Percentiles rank a stretch among this genome's conserved stretches.
phyloP scores from a whole-genome alignment of 164 flowering plant species.

The Akebia trifoliata region DNA sequence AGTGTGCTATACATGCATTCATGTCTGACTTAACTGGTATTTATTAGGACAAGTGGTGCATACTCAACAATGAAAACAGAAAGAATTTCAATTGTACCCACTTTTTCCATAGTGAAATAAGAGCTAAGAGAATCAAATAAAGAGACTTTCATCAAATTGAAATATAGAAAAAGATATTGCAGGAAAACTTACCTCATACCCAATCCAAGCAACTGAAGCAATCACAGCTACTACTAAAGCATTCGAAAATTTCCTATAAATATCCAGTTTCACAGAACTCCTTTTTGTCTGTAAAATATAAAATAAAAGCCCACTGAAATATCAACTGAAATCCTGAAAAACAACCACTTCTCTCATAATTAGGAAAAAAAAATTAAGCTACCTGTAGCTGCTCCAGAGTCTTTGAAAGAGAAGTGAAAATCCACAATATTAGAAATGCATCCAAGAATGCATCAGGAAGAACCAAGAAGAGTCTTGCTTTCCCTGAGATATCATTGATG shows the following conservation, averaged over 20 bases:
- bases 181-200: slow-evolving; percentile 66
- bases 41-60: too few species aligned
- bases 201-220: slow-evolving; percentile 90
- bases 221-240: slow-evolving; percentile 68
- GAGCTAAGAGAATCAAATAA: background rate
- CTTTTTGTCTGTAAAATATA: slow-evolving; percentile 55
- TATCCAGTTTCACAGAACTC: slow-evolving; percentile 79
- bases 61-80: background rate
- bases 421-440: slow-evolving; percentile 89
- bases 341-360: too few species aligned
- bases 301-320: background rate
- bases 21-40: too few species aligned
- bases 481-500: slow-evolving; percentile 83
- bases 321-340: too few species aligned
- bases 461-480: slow-evolving; percentile 81
- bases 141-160: background rate
- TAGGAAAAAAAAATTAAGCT: slow-evolving; percentile 13
- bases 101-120: background rate
- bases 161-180: too few species aligned
- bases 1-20: background rate
- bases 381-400: slow-evolving; percentile 96
- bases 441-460: slow-evolving; percentile 88
- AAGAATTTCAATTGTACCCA: background rate
- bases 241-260: slow-evolving; percentile 88
- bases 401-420: slow-evolving; percentile 86